Conservation (phyloP, 2,329 filamentous ascomycete genomes). For the Amauroascus verrucosus region DNA sequence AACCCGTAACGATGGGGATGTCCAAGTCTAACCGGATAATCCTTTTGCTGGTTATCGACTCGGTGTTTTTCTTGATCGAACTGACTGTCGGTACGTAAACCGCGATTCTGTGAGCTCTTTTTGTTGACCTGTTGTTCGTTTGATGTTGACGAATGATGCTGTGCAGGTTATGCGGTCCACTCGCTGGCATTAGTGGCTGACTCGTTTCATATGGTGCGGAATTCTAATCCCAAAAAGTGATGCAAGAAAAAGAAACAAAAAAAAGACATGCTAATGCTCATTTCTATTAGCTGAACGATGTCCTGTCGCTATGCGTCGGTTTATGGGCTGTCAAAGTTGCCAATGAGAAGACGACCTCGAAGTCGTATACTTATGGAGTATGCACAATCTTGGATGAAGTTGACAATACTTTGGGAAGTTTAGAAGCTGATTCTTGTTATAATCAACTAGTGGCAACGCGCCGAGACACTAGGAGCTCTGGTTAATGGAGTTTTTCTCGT, state of each 20-base stretch:
- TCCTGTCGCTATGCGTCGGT: conserved; percentile 83
- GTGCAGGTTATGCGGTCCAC: conserved; percentile 64
- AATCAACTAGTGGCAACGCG: conserved; percentile 95
- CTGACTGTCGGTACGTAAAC: conserved; percentile 54
- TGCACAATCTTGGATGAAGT: conserved; percentile 31
- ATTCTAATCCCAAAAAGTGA: not conserved
- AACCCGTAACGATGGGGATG: conserved; percentile 59
- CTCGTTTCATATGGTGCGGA: conserved; percentile 86
- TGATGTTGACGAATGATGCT: conserved; percentile 6
- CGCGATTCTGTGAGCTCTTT: not conserved
- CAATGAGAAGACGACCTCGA: conserved; percentile 65
- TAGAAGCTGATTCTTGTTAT: conserved; percentile 1
- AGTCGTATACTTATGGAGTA: conserved; percentile 91
- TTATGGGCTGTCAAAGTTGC: conserved; percentile 91
- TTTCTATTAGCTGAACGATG: conserved; percentile 70
- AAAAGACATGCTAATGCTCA: not conserved
- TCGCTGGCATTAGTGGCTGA: conserved; percentile 92
- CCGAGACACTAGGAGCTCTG: conserved; percentile 89
- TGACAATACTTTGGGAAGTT: not conserved
- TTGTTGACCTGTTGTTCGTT: too few relatives aligned
- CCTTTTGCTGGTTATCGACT: conserved; percentile 85
- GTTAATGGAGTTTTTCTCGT: conserved; percentile 98
- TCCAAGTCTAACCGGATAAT: conserved; percentile 88
- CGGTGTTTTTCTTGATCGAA: conserved; percentile 82
- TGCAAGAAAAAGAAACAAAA: too few relatives aligned